Evolutionary conservation across 352 stramenopile genomes (phyloP).

Genomic region (Blastocystis sp.): DNA sequence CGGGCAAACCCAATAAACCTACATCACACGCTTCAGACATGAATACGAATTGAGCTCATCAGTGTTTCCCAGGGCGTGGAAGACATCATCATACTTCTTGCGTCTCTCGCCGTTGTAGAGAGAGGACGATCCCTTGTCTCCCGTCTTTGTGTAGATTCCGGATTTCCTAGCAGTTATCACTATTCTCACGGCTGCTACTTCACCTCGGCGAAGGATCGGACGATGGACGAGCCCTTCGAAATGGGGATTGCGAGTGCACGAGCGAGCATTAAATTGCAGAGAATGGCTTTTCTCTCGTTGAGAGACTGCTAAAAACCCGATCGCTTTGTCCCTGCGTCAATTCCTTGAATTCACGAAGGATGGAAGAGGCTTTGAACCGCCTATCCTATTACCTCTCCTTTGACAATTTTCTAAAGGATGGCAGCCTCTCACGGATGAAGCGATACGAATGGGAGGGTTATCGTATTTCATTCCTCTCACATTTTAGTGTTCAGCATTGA

Average conservation of each 20-base stretch:
- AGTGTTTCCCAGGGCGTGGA: slow-evolving; percentile 84
- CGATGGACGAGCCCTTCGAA: not conserved
- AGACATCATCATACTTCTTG: slow-evolving; percentile 81
- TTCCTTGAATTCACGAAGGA: not conserved
- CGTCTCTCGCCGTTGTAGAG: slow-evolving; percentile 84
- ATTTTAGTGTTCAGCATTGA: not conserved
- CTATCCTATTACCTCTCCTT: slow-evolving; percentile 2
- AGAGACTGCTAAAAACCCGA: not conserved
- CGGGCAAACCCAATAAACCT: slow-evolving; percentile 74
- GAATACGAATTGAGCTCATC: slow-evolving; percentile 81
- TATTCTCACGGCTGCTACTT: not conserved
- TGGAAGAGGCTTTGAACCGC: not conserved
- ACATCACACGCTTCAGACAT: slow-evolving; percentile 71
- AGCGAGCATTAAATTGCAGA: not conserved
- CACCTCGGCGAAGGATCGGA: slow-evolving; percentile 42
- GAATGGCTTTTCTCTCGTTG: not conserved
- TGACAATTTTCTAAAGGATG: slow-evolving; percentile 8
- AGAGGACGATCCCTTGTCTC: slow-evolving; percentile 85
- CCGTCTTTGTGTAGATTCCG: slow-evolving; percentile 83
- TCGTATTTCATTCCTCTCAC: not conserved
- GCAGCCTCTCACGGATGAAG: not conserved
- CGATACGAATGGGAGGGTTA: not conserved
- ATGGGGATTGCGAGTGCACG: not conserved
- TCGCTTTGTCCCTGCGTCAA: not conserved
- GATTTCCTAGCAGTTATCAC: slow-evolving; percentile 49